A percentile compares a stretch with the other conserved stretches of the same genome.
Conservation (phyloP, 768 basidiomycete species). For the Tylopilus intermedius region DNA sequence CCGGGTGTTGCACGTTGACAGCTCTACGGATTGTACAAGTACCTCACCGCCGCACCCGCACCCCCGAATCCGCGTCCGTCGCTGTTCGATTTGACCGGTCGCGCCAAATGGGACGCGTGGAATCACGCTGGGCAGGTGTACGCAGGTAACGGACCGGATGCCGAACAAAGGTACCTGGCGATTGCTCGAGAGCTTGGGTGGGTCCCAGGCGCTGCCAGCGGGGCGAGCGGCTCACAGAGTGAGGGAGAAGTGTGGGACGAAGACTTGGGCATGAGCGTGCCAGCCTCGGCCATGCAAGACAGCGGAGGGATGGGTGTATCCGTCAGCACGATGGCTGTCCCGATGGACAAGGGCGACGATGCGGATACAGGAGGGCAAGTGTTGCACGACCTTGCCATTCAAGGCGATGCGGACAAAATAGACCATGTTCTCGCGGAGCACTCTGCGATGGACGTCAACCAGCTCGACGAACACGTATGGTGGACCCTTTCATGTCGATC, state of each 20-base stretch:
- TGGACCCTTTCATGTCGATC: neutral
- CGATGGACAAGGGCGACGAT: conserved; percentile 32
- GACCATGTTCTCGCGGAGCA: conserved; percentile 39
- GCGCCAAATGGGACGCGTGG: conserved; percentile 91
- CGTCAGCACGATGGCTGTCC: conserved; percentile 56
- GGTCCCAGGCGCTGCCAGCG: conserved; percentile 35
- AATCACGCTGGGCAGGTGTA: conserved; percentile 46
- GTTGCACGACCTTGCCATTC: conserved; percentile 63
- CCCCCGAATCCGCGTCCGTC: conserved; percentile 63
- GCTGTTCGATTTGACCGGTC: conserved; percentile 71
- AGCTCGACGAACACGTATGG: conserved; percentile 70
- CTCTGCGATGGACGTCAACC: conserved; percentile 49
- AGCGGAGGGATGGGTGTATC: conserved; percentile 46
- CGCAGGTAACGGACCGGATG: conserved; percentile 37
- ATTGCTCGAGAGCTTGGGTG: conserved; percentile 70
- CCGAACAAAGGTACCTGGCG: conserved; percentile 61
- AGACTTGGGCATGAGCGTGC: conserved; percentile 28
- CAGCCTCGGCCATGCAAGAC: conserved; percentile 21
- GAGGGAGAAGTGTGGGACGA: conserved; percentile 43
- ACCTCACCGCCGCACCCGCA: conserved; percentile 51
- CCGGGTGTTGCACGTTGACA: conserved; percentile 34
- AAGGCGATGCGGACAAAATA: conserved; percentile 47
- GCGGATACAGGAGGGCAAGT: conserved; percentile 36
- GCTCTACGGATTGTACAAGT: conserved; percentile 86
- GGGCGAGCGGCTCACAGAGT: conserved; percentile 7